A percentile compares a stretch with the other conserved stretches of the same genome.
These are phyloP conservation scores for Cantharellus cinnabarinus DNA, from an alignment of 768 basidiomycete species.

Conservation along the genomic window DNA sequence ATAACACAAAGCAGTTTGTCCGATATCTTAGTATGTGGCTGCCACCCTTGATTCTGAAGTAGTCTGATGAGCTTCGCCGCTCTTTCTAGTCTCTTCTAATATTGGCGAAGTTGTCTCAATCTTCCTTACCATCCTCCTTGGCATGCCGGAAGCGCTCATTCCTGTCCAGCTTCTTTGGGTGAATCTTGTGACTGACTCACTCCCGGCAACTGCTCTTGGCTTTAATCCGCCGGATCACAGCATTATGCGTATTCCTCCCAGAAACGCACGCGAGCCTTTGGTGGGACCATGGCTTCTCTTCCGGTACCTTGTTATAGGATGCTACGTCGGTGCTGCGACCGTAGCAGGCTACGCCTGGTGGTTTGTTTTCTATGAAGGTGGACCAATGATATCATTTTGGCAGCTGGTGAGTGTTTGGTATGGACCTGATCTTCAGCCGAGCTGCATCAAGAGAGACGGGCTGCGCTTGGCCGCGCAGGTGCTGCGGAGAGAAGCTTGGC, in stretches of 20 bases:
- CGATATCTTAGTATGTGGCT: conserved; percentile 63
- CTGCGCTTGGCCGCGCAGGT: conserved; percentile 1
- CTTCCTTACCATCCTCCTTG: conserved; percentile 88
- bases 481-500: too few relatives aligned
- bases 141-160: conserved; percentile 98
- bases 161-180: conserved; percentile 98
- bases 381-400: conserved; percentile 83
- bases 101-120: conserved; percentile 32
- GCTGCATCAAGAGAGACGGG: background rate
- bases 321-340: conserved; percentile 86
- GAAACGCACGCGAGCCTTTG: conserved; percentile 77
- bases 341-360: conserved; percentile 99
- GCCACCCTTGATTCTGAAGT: background rate
- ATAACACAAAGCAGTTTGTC: conserved; percentile 99
- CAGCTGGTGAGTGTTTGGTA: conserved; percentile 48
- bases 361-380: conserved; percentile 81
- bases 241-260: conserved; percentile 89
- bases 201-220: conserved; percentile 91
- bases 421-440: background rate
- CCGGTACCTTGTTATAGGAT: conserved; percentile 82
- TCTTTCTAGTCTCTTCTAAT: conserved; percentile 10
- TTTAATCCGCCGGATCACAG: conserved; percentile 95
- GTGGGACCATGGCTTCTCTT: conserved; percentile 89
- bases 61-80: conserved; percentile 4
- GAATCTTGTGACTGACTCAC: conserved; percentile 89